Evolutionary conservation across 176 grass and related monocot species (phyloP).

Genomic region (Pontederia paniculata): DNA sequence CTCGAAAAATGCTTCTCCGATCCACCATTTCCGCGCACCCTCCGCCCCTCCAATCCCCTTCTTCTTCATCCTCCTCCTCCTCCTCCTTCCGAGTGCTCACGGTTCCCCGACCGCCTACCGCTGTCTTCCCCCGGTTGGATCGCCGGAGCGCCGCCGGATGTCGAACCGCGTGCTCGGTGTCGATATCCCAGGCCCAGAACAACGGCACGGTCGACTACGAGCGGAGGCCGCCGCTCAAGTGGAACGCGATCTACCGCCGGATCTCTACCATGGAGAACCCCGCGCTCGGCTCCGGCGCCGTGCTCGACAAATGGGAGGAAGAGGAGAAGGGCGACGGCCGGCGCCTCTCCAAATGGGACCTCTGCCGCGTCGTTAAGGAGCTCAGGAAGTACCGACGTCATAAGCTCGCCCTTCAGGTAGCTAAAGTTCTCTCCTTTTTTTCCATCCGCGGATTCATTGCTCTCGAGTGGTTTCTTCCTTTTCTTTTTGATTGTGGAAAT

Average conservation of each 20-base stretch:
- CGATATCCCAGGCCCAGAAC: conserved; percentile 54
- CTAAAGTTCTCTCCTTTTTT: not conserved
- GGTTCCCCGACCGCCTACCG: not conserved
- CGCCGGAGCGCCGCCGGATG: not conserved
- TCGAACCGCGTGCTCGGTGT: not conserved
- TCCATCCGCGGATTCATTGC: not conserved
- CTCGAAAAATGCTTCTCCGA: conserved; percentile 45
- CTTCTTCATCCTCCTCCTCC: not conserved
- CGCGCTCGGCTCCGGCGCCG: conserved; percentile 19
- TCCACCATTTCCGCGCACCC: conserved; percentile 7
- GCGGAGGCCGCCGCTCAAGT: conserved; percentile 35
- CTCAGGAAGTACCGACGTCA: conserved; percentile 68
- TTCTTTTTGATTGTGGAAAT: not conserved
- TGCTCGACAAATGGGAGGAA: conserved; percentile 57
- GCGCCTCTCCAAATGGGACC: conserved; percentile 64
- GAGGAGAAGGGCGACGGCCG: conserved; percentile 58
- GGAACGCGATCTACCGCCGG: conserved; percentile 59
- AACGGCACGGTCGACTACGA: conserved; percentile 69
- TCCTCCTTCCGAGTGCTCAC: not conserved
- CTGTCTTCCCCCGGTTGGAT: not conserved
- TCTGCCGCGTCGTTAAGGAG: conserved; percentile 63
- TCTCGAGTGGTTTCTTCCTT: not conserved
- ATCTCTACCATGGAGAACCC: conserved; percentile 27
- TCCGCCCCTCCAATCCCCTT: conserved; percentile 9
- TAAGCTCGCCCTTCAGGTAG: conserved; percentile 61